Percentiles rank a stretch among this genome's conserved stretches.
Evolutionary conservation across 352 stramenopile species (phyloP).

Genomic region (Phytophthora sp.): DNA sequence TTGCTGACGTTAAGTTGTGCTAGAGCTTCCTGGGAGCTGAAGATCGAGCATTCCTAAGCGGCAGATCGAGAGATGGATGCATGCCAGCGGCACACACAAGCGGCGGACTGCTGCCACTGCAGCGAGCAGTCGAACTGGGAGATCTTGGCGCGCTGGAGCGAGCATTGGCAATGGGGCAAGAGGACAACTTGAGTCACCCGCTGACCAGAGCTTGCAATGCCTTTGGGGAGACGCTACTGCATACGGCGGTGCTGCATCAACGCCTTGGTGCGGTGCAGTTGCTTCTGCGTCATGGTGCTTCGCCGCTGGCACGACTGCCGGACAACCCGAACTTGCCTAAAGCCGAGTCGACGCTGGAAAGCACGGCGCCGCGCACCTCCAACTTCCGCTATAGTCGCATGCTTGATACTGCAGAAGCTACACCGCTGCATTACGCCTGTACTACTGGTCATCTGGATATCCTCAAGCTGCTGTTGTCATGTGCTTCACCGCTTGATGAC

Average conservation of each 20-base stretch:
- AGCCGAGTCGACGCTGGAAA: slow-evolving; percentile 43
- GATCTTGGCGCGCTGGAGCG: slow-evolving; percentile 38
- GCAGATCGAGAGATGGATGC: slow-evolving; percentile 23
- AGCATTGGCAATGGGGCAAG: slow-evolving; percentile 6
- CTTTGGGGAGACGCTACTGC: slow-evolving; percentile 71
- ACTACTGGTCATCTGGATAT: slow-evolving; percentile 58
- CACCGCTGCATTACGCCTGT: slow-evolving; percentile 72
- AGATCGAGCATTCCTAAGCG: slow-evolving; percentile 57
- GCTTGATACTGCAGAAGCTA: slow-evolving; percentile 59
- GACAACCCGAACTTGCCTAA: slow-evolving; percentile 16
- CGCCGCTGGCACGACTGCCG: slow-evolving; percentile 41
- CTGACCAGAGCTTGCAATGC: slow-evolving; percentile 35
- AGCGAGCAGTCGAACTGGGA: slow-evolving; percentile 66
- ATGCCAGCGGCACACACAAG: slow-evolving; percentile 41
- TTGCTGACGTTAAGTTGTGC: not conserved
- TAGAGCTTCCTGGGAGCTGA: slow-evolving; percentile 54
- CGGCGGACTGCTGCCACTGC: slow-evolving; percentile 41
- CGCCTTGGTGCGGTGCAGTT: slow-evolving; percentile 54
- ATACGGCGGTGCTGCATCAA: slow-evolving; percentile 68
- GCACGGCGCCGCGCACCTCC: slow-evolving; percentile 48
- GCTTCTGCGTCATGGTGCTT: slow-evolving; percentile 57
- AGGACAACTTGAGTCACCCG: not conserved
- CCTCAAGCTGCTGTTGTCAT: slow-evolving; percentile 59
- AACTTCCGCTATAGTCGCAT: slow-evolving; percentile 69
- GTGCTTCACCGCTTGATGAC: slow-evolving; percentile 4